These are phyloP conservation scores for Mycena haematopus DNA, from an alignment of 768 basidiomycete species.

Conservation along the genomic window DNA sequence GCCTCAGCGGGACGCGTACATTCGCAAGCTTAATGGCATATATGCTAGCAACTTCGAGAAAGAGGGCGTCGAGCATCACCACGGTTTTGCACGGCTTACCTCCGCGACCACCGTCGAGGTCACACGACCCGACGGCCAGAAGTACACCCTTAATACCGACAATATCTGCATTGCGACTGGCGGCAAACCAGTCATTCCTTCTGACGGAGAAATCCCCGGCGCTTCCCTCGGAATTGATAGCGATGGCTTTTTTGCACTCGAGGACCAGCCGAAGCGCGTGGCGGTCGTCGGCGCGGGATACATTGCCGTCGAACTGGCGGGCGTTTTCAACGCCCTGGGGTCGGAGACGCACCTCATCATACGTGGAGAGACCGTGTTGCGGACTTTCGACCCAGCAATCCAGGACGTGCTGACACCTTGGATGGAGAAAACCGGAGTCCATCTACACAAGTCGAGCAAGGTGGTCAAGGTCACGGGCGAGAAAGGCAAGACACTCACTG, in stretches of 20 bases:
- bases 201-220: conserved; percentile 83
- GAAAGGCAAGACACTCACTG: conserved; percentile 73
- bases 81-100: conserved; percentile 76
- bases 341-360: conserved; percentile 93
- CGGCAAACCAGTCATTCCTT: conserved; percentile 81
- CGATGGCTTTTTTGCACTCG: conserved; percentile 95
- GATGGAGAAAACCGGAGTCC: conserved; percentile 95
- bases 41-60: conserved; percentile 89
- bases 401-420: conserved; percentile 85
- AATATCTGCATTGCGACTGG: conserved; percentile 87
- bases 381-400: conserved; percentile 89
- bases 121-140: conserved; percentile 66
- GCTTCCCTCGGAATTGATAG: conserved; percentile 90
- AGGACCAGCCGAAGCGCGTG: conserved; percentile 89
- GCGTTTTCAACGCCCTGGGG: conserved; percentile 90
- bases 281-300: conserved; percentile 97
- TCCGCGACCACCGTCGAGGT: conserved; percentile 78
- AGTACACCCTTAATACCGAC: conserved; percentile 77
- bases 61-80: conserved; percentile 88
- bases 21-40: conserved; percentile 85
- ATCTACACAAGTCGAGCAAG: conserved; percentile 80
- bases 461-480: conserved; percentile 79
- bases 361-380: conserved; percentile 85
- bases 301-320: conserved; percentile 96
- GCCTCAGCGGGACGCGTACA: conserved; percentile 94